These are phyloP conservation scores for Porcisia hertigi DNA, from an alignment of 208 protist genomes.

Conservation along the genomic window DNA sequence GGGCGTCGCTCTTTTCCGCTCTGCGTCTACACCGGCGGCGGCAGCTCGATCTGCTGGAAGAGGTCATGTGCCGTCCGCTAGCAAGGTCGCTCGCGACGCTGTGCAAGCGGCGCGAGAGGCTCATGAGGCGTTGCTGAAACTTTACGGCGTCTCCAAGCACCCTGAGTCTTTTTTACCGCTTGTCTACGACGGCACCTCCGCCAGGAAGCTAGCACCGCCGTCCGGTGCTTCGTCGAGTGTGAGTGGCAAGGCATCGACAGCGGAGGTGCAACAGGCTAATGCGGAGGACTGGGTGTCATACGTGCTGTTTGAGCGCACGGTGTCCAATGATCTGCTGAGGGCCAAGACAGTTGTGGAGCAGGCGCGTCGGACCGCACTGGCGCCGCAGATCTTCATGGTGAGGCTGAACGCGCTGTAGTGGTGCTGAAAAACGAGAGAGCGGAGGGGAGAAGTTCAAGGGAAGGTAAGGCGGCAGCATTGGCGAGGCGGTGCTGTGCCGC, in stretches of 20 bases:
- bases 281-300: conserved; percentile 66
- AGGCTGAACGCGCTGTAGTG: conserved; percentile 41
- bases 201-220: conserved; percentile 3
- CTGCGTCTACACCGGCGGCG: background rate
- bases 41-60: background rate
- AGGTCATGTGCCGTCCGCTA: background rate
- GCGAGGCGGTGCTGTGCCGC: conserved; percentile 4
- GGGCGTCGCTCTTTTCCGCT: conserved; percentile 44
- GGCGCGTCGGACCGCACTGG: conserved; percentile 50
- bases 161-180: conserved; percentile 49
- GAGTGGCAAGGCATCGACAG: conserved; percentile 21
- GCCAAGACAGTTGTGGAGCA: conserved; percentile 55
- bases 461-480: background rate
- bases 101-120: conserved; percentile 50
- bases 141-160: conserved; percentile 57
- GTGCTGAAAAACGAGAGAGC: background rate
- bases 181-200: conserved; percentile 33
- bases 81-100: conserved; percentile 1
- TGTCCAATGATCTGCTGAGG: conserved; percentile 65
- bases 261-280: conserved; percentile 40
- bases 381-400: conserved; percentile 63
- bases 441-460: conserved; percentile 14
- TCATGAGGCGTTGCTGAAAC: conserved; percentile 53
- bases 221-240: background rate
- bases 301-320: conserved; percentile 66